Percentiles rank a stretch among this genome's conserved stretches.
These are phyloP conservation scores for Vitis hybrid DNA, from an alignment of 177 flowering plant species.

Conservation along the genomic window DNA sequence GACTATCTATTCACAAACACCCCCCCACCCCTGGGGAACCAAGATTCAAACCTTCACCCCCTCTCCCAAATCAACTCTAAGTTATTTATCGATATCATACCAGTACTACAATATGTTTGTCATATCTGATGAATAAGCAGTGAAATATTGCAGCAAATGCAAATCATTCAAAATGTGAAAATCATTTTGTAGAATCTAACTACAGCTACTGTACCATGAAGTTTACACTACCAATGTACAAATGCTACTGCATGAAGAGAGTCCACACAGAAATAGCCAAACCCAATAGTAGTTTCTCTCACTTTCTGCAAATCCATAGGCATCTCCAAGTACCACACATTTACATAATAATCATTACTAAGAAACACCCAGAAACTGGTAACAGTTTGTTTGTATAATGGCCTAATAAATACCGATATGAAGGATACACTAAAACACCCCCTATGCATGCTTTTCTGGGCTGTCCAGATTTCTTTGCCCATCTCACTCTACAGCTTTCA, in stretches of 20 bases:
- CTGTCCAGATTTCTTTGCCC: no score
- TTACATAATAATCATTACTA: constrained; percentile 4
- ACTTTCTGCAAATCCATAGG: neutral
- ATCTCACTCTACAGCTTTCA: constrained; percentile 1
- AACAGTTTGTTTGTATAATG: neutral
- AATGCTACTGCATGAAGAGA: constrained; percentile 1
- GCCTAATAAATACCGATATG: neutral
- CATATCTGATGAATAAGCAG: no score
- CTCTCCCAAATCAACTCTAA: no score
- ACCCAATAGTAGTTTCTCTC: neutral
- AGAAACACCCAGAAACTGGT: neutral
- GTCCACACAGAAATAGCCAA: constrained; percentile 4
- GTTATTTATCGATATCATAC: no score
- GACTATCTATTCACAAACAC: no score
- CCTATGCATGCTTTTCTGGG: neutral
- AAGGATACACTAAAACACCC: neutral
- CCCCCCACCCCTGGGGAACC: no score
- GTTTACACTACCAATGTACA: constrained; percentile 8
- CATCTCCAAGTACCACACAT: constrained; percentile 13
- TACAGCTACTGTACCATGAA: neutral
- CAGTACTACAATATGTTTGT: no score
- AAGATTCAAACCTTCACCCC: no score
- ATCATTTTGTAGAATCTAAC: neutral
- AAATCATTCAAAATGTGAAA: neutral
- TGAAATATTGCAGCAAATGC: neutral